These are phyloP conservation scores for Lecanicillium sp. DNA, from an alignment of 2,329 filamentous ascomycete genomes.

Conservation along the genomic window DNA sequence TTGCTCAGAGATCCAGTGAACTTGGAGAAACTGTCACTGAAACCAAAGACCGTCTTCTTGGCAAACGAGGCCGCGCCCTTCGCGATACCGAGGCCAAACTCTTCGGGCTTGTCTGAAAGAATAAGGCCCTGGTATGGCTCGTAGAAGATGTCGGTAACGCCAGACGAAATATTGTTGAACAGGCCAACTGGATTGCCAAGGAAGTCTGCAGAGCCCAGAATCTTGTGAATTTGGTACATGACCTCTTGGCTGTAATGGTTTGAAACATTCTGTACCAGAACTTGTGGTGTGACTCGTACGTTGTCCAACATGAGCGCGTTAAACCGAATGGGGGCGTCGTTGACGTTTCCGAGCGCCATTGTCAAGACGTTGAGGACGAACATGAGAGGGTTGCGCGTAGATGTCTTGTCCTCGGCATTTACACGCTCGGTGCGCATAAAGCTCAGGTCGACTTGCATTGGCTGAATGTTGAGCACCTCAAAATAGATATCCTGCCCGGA, in stretches of 20 bases:
- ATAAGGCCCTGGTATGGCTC: slow-evolving; percentile 97
- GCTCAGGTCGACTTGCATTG: slow-evolving; percentile 94
- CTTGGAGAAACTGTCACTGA: slow-evolving; percentile 96
- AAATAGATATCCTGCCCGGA: slow-evolving; percentile 95
- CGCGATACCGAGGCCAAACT: slow-evolving; percentile 89
- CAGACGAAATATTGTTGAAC: slow-evolving; percentile 97
- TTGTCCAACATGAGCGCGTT: slow-evolving; percentile 95
- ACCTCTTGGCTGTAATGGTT: slow-evolving; percentile 97
- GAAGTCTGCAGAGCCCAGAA: slow-evolving; percentile 95
- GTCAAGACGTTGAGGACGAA: slow-evolving; percentile 98
- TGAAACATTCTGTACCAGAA: slow-evolving; percentile 77
- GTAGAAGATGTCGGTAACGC: slow-evolving; percentile 97
- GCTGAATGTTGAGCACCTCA: slow-evolving; percentile 91
- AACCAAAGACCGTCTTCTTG: slow-evolving; percentile 97
- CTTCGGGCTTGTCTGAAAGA: slow-evolving; percentile 90
- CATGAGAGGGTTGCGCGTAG: slow-evolving; percentile 89
- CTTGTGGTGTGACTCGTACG: slow-evolving; percentile 77
- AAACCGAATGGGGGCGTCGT: slow-evolving; percentile 88
- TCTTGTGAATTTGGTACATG: slow-evolving; percentile 92
- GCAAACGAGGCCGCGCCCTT: slow-evolving; percentile 96
- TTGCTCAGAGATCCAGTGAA: slow-evolving; percentile 97
- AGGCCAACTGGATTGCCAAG: slow-evolving; percentile 93
- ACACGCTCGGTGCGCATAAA: slow-evolving; percentile 95
- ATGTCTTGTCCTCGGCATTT: slow-evolving; percentile 91
- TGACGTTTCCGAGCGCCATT: slow-evolving; percentile 98